A percentile compares a stretch with the other conserved stretches of the same genome.
phyloP scores from a whole-genome alignment of 768 basidiomycete species.

The Multifurca ochricompacta region DNA sequence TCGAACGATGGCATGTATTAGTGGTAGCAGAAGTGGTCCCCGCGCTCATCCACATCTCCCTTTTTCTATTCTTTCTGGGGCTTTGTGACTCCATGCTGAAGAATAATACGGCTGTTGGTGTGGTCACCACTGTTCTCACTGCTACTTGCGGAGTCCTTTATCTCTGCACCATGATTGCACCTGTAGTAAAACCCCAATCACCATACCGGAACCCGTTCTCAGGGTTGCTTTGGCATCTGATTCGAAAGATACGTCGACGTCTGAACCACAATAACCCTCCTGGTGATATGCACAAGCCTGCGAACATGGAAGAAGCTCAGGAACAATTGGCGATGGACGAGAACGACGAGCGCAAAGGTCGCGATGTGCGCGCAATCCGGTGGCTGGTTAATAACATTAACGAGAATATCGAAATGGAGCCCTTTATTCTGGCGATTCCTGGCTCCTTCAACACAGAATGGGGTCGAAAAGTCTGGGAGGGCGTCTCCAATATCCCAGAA shows the following conservation, averaged over 20 bases:
- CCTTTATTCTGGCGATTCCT: background rate
- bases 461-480: slow-evolving; percentile 1
- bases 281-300: background rate
- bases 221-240: slow-evolving; percentile 2
- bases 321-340: slow-evolving; percentile 10
- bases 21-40: slow-evolving; percentile 38
- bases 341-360: background rate
- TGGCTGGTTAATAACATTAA: slow-evolving; percentile 1
- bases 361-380: background rate
- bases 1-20: slow-evolving; percentile 35
- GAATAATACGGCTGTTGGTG: slow-evolving; percentile 16
- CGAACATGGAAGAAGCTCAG: background rate
- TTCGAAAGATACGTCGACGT: background rate
- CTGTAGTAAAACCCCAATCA: slow-evolving; percentile 4
- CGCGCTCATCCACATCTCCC: slow-evolving; percentile 41
- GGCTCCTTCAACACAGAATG: background rate
- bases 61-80: slow-evolving; percentile 43
- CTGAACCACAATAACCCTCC: background rate
- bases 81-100: slow-evolving; percentile 38
- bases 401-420: slow-evolving; percentile 1
- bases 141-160: slow-evolving; percentile 5
- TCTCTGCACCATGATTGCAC: slow-evolving; percentile 10
- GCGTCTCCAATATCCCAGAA: background rate
- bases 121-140: background rate
- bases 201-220: slow-evolving; percentile 12